phyloP scores from a whole-genome alignment of 169 alveolate species.

The Eimeria brunetti region DNA sequence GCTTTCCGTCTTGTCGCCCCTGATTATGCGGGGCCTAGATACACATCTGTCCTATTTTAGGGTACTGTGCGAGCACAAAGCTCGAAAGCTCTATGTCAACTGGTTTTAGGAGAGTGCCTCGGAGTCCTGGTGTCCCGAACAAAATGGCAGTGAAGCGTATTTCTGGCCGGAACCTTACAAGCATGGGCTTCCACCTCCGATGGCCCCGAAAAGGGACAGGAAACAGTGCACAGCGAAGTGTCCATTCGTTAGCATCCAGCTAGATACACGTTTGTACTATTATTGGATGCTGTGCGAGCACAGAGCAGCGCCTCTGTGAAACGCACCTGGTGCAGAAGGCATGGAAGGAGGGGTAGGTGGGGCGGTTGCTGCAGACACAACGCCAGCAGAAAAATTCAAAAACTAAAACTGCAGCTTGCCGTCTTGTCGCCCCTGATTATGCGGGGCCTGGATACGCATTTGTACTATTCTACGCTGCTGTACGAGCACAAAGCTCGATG shows the following conservation, averaged over 20 bases:
- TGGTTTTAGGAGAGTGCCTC: background rate
- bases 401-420: background rate
- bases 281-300: no score
- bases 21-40: background rate
- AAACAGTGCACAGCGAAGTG: background rate
- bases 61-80: background rate
- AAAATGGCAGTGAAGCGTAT: no score
- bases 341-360: background rate
- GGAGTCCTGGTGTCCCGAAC: background rate
- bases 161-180: background rate
- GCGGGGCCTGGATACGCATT: background rate
- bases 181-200: no score
- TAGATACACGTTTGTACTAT: no score
- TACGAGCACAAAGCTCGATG: background rate
- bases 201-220: background rate
- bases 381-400: background rate
- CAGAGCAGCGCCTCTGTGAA: background rate
- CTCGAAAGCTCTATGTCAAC: background rate
- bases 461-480: background rate
- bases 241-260: background rate
- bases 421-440: background rate
- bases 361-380: conserved; percentile 17
- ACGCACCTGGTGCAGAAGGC: background rate
- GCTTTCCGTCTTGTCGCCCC: background rate
- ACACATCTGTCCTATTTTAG: background rate